phyloP scores from a whole-genome alignment of 176 grass and related monocot species.

The Hordeum vulgare region DNA sequence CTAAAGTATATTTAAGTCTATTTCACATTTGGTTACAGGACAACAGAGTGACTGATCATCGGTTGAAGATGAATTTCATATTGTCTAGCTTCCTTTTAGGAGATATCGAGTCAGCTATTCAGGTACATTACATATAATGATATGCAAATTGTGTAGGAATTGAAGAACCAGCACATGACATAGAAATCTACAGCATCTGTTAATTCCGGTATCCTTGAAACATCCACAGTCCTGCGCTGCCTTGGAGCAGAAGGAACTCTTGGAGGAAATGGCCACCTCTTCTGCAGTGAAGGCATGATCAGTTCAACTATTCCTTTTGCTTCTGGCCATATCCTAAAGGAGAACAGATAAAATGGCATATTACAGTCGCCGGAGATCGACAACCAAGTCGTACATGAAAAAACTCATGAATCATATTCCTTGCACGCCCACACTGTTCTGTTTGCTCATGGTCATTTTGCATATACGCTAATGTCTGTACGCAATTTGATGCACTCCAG shows the following conservation, averaged over 20 bases:
- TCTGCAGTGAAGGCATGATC: slow-evolving; percentile 15
- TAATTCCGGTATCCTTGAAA: neutral
- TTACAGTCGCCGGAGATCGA: neutral
- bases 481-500: neutral
- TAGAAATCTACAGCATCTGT: neutral
- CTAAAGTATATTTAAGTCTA: neutral
- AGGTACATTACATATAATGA: slow-evolving; percentile 38
- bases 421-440: neutral
- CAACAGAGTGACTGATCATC: slow-evolving; percentile 86
- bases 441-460: neutral
- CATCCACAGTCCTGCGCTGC: slow-evolving; percentile 52
- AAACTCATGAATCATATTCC: neutral
- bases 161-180: neutral
- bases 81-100: slow-evolving; percentile 77
- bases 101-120: slow-evolving; percentile 72
- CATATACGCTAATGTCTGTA: neutral
- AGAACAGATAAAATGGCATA: neutral
- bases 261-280: slow-evolving; percentile 79
- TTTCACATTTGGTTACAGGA: slow-evolving; percentile 48
- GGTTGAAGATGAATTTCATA: slow-evolving; percentile 92
- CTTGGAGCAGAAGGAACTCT: slow-evolving; percentile 83
- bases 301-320: neutral
- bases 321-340: neutral
- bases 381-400: slow-evolving; percentile 5
- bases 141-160: neutral